These are phyloP conservation scores for Eucalyptus microcorys DNA, from an alignment of 345 rosid species.

Conservation along the genomic window DNA sequence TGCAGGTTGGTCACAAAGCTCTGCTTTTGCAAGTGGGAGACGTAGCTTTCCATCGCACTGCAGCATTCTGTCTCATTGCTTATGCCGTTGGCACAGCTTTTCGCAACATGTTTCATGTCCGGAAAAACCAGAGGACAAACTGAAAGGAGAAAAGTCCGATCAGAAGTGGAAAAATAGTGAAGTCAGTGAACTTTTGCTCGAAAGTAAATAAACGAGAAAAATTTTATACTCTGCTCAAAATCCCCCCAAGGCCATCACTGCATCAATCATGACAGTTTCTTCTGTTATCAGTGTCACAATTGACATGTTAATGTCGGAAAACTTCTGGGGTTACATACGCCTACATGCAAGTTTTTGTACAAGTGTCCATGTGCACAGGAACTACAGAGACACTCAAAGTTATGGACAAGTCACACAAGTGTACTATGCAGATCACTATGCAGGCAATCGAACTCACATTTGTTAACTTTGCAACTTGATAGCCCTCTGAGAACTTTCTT, in stretches of 20 bases:
- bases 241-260: not conserved
- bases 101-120: constrained; percentile 47
- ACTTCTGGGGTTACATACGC: not conserved
- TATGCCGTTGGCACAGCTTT: constrained; percentile 45
- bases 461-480: constrained; percentile 80
- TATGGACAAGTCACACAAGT: not conserved
- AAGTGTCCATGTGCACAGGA: not conserved
- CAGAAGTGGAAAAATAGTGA: not conserved
- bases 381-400: not conserved
- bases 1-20: constrained; percentile 88
- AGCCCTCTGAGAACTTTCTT: constrained; percentile 76
- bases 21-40: constrained; percentile 93
- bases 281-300: not conserved
- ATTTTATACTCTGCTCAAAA: not conserved
- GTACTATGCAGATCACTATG: not conserved
- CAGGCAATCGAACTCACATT: constrained; percentile 28
- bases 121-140: constrained; percentile 93
- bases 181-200: not conserved
- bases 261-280: not conserved
- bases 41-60: constrained; percentile 63
- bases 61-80: constrained; percentile 64
- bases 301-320: not conserved
- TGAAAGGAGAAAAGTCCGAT: constrained; percentile 14
- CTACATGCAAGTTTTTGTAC: not conserved
- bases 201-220: not conserved